Base-by-base conservation (phyloP, 1,284 basidiomycete species). In the Xerocomus amazonicus region DNA sequence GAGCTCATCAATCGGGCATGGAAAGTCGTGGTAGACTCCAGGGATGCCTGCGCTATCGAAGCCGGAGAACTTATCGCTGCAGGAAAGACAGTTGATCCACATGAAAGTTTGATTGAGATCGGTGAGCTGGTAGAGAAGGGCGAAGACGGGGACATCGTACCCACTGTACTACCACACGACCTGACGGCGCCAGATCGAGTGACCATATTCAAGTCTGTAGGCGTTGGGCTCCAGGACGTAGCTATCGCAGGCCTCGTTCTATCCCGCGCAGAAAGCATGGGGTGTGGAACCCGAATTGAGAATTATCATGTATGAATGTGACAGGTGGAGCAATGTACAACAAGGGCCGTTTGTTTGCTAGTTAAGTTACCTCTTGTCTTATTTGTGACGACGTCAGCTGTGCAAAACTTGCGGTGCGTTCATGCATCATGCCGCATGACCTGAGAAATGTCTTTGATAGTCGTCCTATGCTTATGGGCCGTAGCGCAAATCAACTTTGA, bases 171-270 rank as follows among this genome's bases (percentile, higher is more conserved):
- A 35, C 67, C 67, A 17, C 61, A 65, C 48, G 40, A 60, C 56
- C 44, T 70, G 60, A 56, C 61, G 48, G 52, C 54, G 64, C 13
- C 61, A 63, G 57, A 62, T 56, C 58, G 74, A 35, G 72, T 90
- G 6, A 88, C 84, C 4, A 75, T 90, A 43, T 90, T 88, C 73
- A 90, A 90, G 65, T 86, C 84, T 0, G 87, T 90, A 1, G 88
- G 87, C 2, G 70, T 89, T 7, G 86, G 84, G 1, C 63, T 85
- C n/a, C 87, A 90, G 59, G 87, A 90, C 57, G 84, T 85, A 3
- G 84, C 80, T 0, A 86, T 90, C 54, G 78, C 86, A 12, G 60
- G 54, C 27, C 65, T 74, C 8, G 71, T 80, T 3, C 65, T 77
- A 3, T 63, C 71, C 7, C 62, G 58, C 16, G 79, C 78, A 3